These are phyloP conservation scores for Moringa oleifera DNA, from an alignment of 345 rosid genomes.

Conservation along the genomic window DNA sequence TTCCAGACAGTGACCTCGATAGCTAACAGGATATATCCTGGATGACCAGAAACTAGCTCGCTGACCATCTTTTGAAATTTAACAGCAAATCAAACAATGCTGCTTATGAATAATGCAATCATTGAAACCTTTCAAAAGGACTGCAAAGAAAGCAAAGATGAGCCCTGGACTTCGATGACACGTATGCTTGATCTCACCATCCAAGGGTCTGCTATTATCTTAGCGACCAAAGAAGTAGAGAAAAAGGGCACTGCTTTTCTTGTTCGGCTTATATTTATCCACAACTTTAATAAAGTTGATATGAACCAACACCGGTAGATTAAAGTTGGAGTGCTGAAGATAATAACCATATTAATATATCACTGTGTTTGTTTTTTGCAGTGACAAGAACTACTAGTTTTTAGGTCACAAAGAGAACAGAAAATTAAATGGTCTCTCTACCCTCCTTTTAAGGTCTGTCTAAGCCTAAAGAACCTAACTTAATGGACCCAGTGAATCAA, in stretches of 20 bases:
- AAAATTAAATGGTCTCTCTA: too few relatives aligned
- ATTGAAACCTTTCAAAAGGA: slow-evolving; percentile 10
- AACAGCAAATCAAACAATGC: slow-evolving; percentile 1
- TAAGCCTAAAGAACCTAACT: too few relatives aligned
- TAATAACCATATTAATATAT: neutral
- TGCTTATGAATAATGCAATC: slow-evolving; percentile 16
- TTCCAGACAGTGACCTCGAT: too few relatives aligned
- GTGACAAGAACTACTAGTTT: too few relatives aligned
- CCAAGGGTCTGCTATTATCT: slow-evolving; percentile 18
- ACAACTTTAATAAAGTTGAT: slow-evolving; percentile 30
- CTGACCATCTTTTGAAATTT: neutral
- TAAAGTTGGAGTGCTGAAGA: neutral
- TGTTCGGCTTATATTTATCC: slow-evolving; percentile 7
- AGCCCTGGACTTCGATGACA: slow-evolving; percentile 14
- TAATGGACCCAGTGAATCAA: too few relatives aligned
- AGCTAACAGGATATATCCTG: too few relatives aligned
- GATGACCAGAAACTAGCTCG: too few relatives aligned
- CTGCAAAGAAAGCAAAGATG: neutral
- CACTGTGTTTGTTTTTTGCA: neutral
- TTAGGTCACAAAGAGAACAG: too few relatives aligned
- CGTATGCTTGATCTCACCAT: slow-evolving; percentile 17
- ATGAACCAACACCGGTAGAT: slow-evolving; percentile 14
- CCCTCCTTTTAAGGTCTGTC: too few relatives aligned
- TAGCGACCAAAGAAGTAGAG: slow-evolving; percentile 15
- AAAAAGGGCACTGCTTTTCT: slow-evolving; percentile 5